Conservation (phyloP, 495 filamentous ascomycete species). For the Hypoxylon crocopeplum region DNA sequence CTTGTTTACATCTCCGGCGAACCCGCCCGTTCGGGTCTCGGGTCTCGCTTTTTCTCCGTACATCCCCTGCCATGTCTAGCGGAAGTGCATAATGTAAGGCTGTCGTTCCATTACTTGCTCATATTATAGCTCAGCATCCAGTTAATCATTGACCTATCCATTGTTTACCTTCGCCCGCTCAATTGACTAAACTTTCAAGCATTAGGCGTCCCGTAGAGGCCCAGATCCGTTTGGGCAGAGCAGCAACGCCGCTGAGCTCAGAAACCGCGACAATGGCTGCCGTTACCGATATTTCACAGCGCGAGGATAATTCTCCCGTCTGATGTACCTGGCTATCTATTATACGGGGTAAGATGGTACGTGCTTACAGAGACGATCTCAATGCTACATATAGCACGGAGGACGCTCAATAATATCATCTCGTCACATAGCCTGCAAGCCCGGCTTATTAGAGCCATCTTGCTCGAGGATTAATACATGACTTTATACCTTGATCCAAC, state of each 20-base stretch:
- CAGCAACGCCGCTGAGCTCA: no score
- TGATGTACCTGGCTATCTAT: no score
- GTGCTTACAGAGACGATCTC: slow-evolving; percentile 4
- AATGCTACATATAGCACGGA: slow-evolving; percentile 17
- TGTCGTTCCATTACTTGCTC: not conserved
- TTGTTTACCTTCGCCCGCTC: not conserved
- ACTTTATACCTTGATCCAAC: no score
- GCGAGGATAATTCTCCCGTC: no score
- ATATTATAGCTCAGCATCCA: not conserved
- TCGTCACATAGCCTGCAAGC: slow-evolving; percentile 6
- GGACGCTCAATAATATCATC: slow-evolving; percentile 8
- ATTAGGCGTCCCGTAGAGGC: no score
- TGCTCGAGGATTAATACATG: no score
- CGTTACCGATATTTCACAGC: no score
- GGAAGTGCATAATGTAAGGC: slow-evolving; percentile 1
- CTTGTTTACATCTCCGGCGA: slow-evolving; percentile 25
- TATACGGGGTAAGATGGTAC: no score
- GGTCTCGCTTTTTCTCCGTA: slow-evolving; percentile 37
- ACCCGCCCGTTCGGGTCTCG: slow-evolving; percentile 35
- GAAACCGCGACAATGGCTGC: no score
- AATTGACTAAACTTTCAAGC: no score
- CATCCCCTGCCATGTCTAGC: slow-evolving; percentile 6
- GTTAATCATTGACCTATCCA: not conserved
- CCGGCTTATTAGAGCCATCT: not conserved
- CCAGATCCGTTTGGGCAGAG: no score